phyloP scores from a whole-genome alignment of 805 yeast genomes.

The Torulaspora indica region DNA sequence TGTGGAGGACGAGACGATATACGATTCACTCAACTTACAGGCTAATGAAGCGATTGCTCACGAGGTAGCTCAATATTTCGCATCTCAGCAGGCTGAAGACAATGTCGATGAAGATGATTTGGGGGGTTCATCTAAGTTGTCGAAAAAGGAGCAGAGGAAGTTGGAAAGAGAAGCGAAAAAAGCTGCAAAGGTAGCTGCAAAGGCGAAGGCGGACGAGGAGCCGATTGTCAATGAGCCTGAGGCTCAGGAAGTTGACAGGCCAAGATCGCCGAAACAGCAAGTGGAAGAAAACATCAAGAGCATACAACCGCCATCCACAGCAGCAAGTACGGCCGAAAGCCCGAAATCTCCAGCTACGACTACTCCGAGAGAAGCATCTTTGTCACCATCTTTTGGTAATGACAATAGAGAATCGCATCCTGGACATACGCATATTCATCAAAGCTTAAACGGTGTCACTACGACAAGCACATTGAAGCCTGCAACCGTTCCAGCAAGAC shows the following conservation, averaged over 20 bases:
- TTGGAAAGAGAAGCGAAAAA: conserved; percentile 37
- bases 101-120: conserved; percentile 17
- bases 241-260: conserved; percentile 6
- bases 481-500: conserved; percentile 50
- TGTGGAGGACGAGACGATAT: conserved; percentile 90
- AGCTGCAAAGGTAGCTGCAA: conserved; percentile 34
- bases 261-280: conserved; percentile 21
- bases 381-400: conserved; percentile 5
- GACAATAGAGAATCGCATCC: conserved; percentile 13
- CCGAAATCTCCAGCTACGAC: conserved; percentile 12
- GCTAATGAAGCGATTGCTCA: conserved; percentile 51
- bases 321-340: conserved; percentile 20
- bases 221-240: conserved; percentile 10
- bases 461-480: conserved; percentile 43
- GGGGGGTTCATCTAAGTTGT: conserved; percentile 25
- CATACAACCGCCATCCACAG: conserved; percentile 13
- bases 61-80: conserved; percentile 42
- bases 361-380: conserved; percentile 7
- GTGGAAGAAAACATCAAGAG: conserved; percentile 8
- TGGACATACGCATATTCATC: conserved; percentile 33
- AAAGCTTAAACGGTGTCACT: conserved; percentile 31
- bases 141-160: conserved; percentile 35
- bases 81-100: conserved; percentile 31
- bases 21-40: conserved; percentile 73
- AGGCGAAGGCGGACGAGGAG: conserved; percentile 18